Evolutionary conservation across 495 filamentous ascomycete species (phyloP), one percentile per base, ranked within the genome.

Genomic region (Daldinia decipiens): DNA sequence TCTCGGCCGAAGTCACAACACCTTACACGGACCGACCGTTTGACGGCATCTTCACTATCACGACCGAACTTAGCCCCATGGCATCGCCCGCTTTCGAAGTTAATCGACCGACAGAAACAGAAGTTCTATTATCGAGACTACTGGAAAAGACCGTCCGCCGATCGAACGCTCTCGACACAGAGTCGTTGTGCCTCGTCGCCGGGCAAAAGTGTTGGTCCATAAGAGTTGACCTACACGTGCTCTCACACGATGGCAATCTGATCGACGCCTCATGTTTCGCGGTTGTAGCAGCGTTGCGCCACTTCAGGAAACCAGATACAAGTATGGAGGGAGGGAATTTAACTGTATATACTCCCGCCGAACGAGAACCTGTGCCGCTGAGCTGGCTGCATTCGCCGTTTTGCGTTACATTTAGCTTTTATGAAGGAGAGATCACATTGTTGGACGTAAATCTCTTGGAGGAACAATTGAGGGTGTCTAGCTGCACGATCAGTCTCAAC

Each of bases 101-200:
- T 71, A 92, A 91, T 78, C 86, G 93, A 83, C 90, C 89, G 60
- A 92, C 88, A 58, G 91, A 94, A 56, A 86, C 89, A 38, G 95
- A 99, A 82, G 82, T 92, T 1, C 86, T 95, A 59, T 88, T 97
- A 47, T 92, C 94, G 9, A 90, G 94, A 39, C 84, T 94, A 54
- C 90, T 99, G 38, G 95, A 99, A 79, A 94, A 96, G 73, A 90
- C 96, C 15, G 88, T 99, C 66, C 95, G 96, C 29, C 92, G 95
- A 52, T 97, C 93, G 6, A 88, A 88, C 67, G 95, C 95, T 9
- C 85, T 99, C 26, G 94, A 97, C 76, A 97, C 93, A 29, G 95
- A 99, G 81, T 96, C 93, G 1, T 87, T 99, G 31, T 99, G 95
- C 77, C 92, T 99, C 13, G 80, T 98, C 24, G 93, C 95, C 26